A percentile compares a stretch with the other conserved stretches of the same genome.
These are phyloP conservation scores for Chrysopogon serrulatus DNA, from an alignment of 176 grass and related monocot species.

Conservation along the genomic window DNA sequence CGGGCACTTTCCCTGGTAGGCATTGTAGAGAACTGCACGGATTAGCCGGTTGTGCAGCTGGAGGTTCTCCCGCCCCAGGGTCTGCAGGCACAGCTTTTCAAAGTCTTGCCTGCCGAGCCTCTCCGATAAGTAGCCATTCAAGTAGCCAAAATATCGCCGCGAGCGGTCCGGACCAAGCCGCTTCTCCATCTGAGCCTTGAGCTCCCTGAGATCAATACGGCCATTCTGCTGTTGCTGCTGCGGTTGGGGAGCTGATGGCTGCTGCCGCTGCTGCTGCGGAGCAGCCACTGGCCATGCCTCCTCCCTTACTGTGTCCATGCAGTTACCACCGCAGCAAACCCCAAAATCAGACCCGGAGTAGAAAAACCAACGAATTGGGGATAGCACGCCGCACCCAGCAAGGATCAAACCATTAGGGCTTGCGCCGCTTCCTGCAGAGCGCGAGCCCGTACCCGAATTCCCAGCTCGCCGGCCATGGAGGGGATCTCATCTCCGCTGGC, in stretches of 20 bases:
- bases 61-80: conserved; percentile 57
- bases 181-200: conserved; percentile 70
- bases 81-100: conserved; percentile 50
- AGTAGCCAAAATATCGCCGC: conserved; percentile 53
- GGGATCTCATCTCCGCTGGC: conserved; percentile 63
- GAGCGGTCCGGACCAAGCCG: conserved; percentile 47
- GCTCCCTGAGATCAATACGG: conserved; percentile 56
- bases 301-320: conserved; percentile 47
- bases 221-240: conserved; percentile 40
- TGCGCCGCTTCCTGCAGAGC: conserved; percentile 65
- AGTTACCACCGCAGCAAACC: conserved; percentile 27
- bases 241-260: neutral
- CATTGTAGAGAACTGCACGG: conserved; percentile 60
- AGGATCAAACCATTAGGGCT: conserved; percentile 64
- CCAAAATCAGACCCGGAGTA: neutral
- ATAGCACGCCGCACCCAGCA: conserved; percentile 19
- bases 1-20: conserved; percentile 43
- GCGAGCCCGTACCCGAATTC: conserved; percentile 39
- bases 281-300: conserved; percentile 39
- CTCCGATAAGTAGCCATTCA: conserved; percentile 63
- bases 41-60: conserved; percentile 76
- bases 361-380: conserved; percentile 13
- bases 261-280: conserved; percentile 29
- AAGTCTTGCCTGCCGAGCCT: conserved; percentile 81
- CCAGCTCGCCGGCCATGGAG: conserved; percentile 50